Percentiles rank a stretch among this genome's conserved stretches.
Evolutionary conservation across 305 asterid genomes (phyloP).

Genomic region (Euphrasia arctica): DNA sequence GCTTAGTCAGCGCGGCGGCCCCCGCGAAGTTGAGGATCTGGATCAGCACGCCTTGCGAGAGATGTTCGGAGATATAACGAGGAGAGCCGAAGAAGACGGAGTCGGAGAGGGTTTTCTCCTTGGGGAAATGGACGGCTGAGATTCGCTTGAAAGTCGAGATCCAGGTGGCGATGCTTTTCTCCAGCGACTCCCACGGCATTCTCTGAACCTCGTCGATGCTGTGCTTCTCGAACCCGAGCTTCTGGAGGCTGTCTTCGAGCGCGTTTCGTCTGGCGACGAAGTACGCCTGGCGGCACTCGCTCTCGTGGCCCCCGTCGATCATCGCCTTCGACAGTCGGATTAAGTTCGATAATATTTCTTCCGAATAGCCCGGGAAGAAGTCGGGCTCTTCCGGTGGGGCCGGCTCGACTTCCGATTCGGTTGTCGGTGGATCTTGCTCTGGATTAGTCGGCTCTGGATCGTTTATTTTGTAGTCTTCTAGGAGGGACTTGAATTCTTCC

Average conservation of each 20-base stretch:
- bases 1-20: no score
- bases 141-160: slow-evolving; percentile 41
- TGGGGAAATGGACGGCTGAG: slow-evolving; percentile 48
- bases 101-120: no score
- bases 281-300: slow-evolving; percentile 63
- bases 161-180: slow-evolving; percentile 80
- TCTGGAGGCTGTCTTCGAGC: slow-evolving; percentile 68
- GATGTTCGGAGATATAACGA: no score
- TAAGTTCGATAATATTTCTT: slow-evolving; percentile 44
- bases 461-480: slow-evolving; percentile 30
- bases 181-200: slow-evolving; percentile 67
- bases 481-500: slow-evolving; percentile 56
- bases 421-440: slow-evolving; percentile 20
- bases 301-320: slow-evolving; percentile 69
- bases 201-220: slow-evolving; percentile 69
- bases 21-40: no score
- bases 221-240: slow-evolving; percentile 62
- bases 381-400: slow-evolving; percentile 27
- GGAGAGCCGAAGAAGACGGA: no score
- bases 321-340: slow-evolving; percentile 63
- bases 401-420: slow-evolving; percentile 17
- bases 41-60: slow-evolving; percentile 8
- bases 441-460: slow-evolving; percentile 24
- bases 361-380: slow-evolving; percentile 44
- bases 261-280: slow-evolving; percentile 52